A percentile compares a stretch with the other conserved stretches of the same genome.
These are phyloP conservation scores for Peronosclerospora sorghi DNA, from an alignment of 352 stramenopile species.

Conservation along the genomic window DNA sequence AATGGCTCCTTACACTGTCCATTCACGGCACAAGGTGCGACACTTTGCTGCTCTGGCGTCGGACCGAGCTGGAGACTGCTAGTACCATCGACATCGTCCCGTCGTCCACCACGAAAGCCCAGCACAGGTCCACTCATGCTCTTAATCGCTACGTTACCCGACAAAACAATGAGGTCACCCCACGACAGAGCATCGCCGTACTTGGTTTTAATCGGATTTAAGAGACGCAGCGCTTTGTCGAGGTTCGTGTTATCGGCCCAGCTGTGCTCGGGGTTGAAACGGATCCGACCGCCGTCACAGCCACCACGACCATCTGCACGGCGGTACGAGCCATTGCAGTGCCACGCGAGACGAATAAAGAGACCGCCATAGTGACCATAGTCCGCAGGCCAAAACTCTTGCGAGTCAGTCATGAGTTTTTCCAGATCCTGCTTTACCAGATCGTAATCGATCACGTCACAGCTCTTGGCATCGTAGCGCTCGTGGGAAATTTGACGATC, in stretches of 20 bases:
- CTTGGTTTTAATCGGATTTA: constrained; percentile 53
- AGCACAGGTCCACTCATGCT: constrained; percentile 88
- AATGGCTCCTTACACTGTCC: constrained; percentile 43
- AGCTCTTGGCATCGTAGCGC: constrained; percentile 21
- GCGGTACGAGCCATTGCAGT: constrained; percentile 41
- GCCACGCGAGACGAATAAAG: constrained; percentile 78
- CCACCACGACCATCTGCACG: constrained; percentile 21
- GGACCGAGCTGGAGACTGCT: constrained; percentile 40
- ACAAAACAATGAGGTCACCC: constrained; percentile 91
- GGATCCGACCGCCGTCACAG: constrained; percentile 19
- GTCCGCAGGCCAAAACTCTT: constrained; percentile 79
- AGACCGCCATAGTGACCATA: constrained; percentile 82
- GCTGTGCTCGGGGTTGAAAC: constrained; percentile 33
- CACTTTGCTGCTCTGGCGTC: constrained; percentile 27
- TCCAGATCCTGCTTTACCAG: constrained; percentile 60
- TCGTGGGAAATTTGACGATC: constrained; percentile 23
- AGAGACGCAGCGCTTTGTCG: constrained; percentile 39
- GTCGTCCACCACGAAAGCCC: constrained; percentile 80
- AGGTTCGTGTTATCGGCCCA: constrained; percentile 51
- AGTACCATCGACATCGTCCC: constrained; percentile 61
- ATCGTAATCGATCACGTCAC: constrained; percentile 28
- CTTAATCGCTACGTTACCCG: constrained; percentile 85
- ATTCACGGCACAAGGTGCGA: constrained; percentile 30
- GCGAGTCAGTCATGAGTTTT: constrained; percentile 54
- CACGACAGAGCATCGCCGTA: constrained; percentile 69